Percentiles rank a stretch among this genome's conserved stretches.
These are phyloP conservation scores for Plectosphaerella plurivora DNA, from an alignment of 2,329 filamentous ascomycete genomes.

Conservation along the genomic window DNA sequence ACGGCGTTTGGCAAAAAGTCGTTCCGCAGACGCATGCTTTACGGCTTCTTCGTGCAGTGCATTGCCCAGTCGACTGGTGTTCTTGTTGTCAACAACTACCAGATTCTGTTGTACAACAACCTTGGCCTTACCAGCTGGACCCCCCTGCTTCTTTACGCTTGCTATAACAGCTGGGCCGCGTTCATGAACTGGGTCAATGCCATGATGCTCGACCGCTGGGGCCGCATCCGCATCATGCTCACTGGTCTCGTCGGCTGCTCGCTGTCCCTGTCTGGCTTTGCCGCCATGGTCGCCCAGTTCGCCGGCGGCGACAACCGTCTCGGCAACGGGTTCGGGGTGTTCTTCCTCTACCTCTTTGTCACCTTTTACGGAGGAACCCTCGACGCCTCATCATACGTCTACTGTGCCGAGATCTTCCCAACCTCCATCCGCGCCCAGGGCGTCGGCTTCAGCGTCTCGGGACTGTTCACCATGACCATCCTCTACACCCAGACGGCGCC, in stretches of 20 bases:
- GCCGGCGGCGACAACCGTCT: neutral
- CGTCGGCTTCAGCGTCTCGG: constrained; percentile 5
- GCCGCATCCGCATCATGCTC: neutral
- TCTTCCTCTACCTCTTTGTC: constrained; percentile 3
- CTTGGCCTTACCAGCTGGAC: constrained; percentile 1
- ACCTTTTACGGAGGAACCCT: constrained; percentile 1
- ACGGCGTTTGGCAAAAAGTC: constrained; percentile 16
- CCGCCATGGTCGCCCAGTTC: neutral
- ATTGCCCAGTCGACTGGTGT: constrained; percentile 1
- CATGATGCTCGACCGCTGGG: constrained; percentile 1
- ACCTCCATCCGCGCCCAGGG: constrained; percentile 9
- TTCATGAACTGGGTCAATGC: constrained; percentile 6
- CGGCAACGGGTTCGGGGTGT: neutral
- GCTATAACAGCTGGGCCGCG: constrained; percentile 6
- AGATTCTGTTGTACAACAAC: constrained; percentile 3
- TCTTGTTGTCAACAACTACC: constrained; percentile 4
- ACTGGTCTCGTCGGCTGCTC: neutral
- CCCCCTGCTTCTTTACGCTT: constrained; percentile 5
- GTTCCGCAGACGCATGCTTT: constrained; percentile 6
- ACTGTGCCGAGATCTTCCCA: constrained; percentile 11
- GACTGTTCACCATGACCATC: constrained; percentile 7
- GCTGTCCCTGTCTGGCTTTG: neutral
- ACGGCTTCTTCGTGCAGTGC: constrained; percentile 7
- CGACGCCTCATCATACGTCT: constrained; percentile 10
- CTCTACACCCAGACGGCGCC: constrained; percentile 6